Conservation (phyloP, 805 yeast genomes). For the Clavispora fructus region DNA sequence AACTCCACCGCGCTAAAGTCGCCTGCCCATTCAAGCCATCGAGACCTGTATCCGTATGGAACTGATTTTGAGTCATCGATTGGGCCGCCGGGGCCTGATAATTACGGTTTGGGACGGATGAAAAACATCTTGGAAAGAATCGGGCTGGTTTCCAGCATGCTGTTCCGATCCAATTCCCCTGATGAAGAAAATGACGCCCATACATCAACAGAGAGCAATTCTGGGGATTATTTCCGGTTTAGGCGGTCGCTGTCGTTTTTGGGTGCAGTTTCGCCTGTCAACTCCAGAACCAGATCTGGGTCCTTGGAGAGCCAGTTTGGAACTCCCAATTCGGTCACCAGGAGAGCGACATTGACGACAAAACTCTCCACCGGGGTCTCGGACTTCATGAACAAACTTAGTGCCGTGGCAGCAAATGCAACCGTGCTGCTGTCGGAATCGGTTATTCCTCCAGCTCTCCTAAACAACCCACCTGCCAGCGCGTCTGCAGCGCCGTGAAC, state of each 20-base stretch:
- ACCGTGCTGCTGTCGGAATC: neutral
- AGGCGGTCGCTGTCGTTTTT: slow-evolving; percentile 21
- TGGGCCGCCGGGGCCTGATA: slow-evolving; percentile 12
- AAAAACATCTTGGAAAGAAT: slow-evolving; percentile 32
- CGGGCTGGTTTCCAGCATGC: slow-evolving; percentile 16
- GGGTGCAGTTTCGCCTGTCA: slow-evolving; percentile 30
- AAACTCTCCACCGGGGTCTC: slow-evolving; percentile 37
- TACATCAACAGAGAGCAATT: neutral
- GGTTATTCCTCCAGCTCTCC: neutral
- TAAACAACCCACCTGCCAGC: neutral
- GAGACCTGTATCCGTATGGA: slow-evolving; percentile 23
- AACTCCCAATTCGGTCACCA: slow-evolving; percentile 4
- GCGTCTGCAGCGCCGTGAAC: neutral
- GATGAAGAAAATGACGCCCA: neutral
- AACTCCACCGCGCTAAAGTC: slow-evolving; percentile 25
- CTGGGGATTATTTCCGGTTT: neutral
- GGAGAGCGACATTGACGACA: slow-evolving; percentile 12
- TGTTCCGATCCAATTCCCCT: slow-evolving; percentile 2
- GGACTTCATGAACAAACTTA: slow-evolving; percentile 39
- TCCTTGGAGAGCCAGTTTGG: slow-evolving; percentile 21
- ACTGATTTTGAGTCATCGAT: slow-evolving; percentile 17
- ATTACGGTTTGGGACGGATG: slow-evolving; percentile 26
- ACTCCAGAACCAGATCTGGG: slow-evolving; percentile 34
- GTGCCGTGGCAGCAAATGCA: slow-evolving; percentile 15
- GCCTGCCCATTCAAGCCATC: slow-evolving; percentile 8